These are phyloP conservation scores for Mycena sp. DNA, from an alignment of 1,284 basidiomycete genomes.

Conservation along the genomic window DNA sequence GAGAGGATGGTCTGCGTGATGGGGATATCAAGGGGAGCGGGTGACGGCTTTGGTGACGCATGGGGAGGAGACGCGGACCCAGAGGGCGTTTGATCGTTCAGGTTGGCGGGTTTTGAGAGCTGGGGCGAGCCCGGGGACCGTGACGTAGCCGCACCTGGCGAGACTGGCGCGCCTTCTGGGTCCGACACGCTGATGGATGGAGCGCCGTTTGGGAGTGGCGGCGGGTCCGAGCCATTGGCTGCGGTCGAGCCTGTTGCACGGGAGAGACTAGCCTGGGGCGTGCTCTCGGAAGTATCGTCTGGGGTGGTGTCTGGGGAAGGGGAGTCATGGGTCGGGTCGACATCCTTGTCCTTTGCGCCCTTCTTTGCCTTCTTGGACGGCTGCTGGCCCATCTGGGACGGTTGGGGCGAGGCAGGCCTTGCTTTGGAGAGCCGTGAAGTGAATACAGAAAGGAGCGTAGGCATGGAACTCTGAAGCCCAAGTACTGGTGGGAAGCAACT, in stretches of 20 bases:
- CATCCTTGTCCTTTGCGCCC: conserved; percentile 59
- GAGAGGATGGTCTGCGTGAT: conserved; percentile 78
- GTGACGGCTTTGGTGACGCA: conserved; percentile 54
- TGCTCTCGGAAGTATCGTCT: conserved; percentile 51
- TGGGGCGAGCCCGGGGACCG: conserved; percentile 48
- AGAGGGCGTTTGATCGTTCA: conserved; percentile 42
- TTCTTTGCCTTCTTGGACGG: conserved; percentile 83
- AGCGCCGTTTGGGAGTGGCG: conserved; percentile 46
- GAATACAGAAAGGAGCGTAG: conserved; percentile 79
- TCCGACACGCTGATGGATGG: conserved; percentile 64
- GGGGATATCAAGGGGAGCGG: conserved; percentile 79
- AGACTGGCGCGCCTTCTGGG: conserved; percentile 51
- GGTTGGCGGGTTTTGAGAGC: conserved; percentile 45
- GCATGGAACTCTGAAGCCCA: conserved; percentile 72
- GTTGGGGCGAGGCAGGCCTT: conserved; percentile 74
- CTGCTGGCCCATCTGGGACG: conserved; percentile 77
- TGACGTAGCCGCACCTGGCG: conserved; percentile 36
- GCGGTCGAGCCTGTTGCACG: conserved; percentile 51
- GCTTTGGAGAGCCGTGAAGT: conserved; percentile 75
- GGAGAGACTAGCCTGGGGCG: conserved; percentile 54
- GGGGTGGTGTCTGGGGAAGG: conserved; percentile 40
- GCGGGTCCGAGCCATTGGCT: conserved; percentile 42
- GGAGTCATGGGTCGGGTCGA: conserved; percentile 35
- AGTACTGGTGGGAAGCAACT: conserved; percentile 12
- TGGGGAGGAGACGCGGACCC: conserved; percentile 44